Evolutionary conservation across 2,329 filamentous ascomycete species (phyloP), one percentile per base, ranked within the genome.

Genomic region (Epichloe gansuensis): DNA sequence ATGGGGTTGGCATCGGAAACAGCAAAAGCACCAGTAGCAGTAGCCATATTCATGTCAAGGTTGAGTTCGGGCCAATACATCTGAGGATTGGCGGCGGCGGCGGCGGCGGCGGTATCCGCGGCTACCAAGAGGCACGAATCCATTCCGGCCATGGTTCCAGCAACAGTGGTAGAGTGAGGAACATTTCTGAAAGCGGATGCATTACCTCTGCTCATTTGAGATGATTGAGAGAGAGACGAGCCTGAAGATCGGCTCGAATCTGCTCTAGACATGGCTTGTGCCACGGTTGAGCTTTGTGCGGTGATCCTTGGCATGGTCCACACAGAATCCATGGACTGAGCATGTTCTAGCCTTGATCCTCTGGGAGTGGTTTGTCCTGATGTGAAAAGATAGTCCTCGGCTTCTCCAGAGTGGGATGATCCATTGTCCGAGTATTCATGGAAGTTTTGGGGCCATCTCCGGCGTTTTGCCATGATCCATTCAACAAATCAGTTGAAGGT

Each of bases 401-500:
- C 60, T 57, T 80, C 76, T 73, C 73, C 75, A 61, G 71, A 67
- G 59, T 72, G 70, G 59, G 68, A 67, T 57, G 73, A 74, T 70
- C 71, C 73, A 63, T 71, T 69, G 61, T 76, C 74, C 63, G 72
- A 68, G 65, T 73, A 75, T 59, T 75, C 73, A 66, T 71, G 72
- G 66, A 79, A 77, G 75, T 76, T 78, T 74, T 80, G 78, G 77
- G 62, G 63, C 76, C 76, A 75, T 81, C 78, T 72, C 69, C 69
- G 72, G 75, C 69, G 64, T 73, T 64, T 61, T 74, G 77, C 78
- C 78, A 81, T 63, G 75, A 72, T 70, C 75, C 72, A 61, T 67
- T 67, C 55, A 78, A 70, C 66, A 77, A 73, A 72, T 78, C 77
- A 64, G 74, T 61, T 66, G 75, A 70, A 72, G 76, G 75, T 76